Conservation (phyloP, 2,329 filamentous ascomycete genomes). For the Aspergillus thermomutatus region DNA sequence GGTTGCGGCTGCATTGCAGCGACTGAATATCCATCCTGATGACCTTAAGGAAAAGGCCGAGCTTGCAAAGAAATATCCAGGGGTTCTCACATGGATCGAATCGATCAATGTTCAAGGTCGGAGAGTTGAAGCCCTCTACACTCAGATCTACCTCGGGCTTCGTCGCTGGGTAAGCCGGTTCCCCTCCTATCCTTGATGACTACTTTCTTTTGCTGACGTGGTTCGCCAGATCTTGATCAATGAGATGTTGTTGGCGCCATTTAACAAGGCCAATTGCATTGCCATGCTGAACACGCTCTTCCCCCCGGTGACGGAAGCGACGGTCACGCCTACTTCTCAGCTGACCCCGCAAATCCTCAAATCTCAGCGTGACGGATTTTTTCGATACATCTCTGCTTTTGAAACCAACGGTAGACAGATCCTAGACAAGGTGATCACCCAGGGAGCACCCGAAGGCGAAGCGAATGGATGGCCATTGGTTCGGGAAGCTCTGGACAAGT, state of each 20-base stretch:
- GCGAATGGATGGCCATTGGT: constrained; percentile 54
- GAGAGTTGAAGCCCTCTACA: constrained; percentile 55
- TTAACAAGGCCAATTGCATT: constrained; percentile 63
- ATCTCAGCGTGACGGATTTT: constrained; percentile 59
- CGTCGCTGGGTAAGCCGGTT: constrained; percentile 58
- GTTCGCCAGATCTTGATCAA: constrained; percentile 57
- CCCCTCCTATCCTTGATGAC: constrained; percentile 15
- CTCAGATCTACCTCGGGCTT: constrained; percentile 59
- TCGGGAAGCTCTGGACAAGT: constrained; percentile 53
- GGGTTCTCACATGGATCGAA: constrained; percentile 55
- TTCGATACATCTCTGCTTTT: constrained; percentile 58
- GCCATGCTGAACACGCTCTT: constrained; percentile 67
- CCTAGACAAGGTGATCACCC: constrained; percentile 52
- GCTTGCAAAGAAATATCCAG: constrained; percentile 51
- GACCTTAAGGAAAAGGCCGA: constrained; percentile 48
- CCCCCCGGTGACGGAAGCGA: constrained; percentile 51
- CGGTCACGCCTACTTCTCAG: constrained; percentile 48
- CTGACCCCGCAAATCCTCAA: constrained; percentile 52
- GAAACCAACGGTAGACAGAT: constrained; percentile 54
- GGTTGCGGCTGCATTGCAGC: constrained; percentile 51
- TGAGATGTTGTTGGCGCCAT: constrained; percentile 59
- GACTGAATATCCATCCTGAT: constrained; percentile 51
- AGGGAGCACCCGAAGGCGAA: constrained; percentile 51
- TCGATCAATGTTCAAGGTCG: constrained; percentile 50
- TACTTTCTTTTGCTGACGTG: not conserved